These are phyloP conservation scores for Favolaschia claudopus DNA, from an alignment of 768 basidiomycete species.

Conservation along the genomic window DNA sequence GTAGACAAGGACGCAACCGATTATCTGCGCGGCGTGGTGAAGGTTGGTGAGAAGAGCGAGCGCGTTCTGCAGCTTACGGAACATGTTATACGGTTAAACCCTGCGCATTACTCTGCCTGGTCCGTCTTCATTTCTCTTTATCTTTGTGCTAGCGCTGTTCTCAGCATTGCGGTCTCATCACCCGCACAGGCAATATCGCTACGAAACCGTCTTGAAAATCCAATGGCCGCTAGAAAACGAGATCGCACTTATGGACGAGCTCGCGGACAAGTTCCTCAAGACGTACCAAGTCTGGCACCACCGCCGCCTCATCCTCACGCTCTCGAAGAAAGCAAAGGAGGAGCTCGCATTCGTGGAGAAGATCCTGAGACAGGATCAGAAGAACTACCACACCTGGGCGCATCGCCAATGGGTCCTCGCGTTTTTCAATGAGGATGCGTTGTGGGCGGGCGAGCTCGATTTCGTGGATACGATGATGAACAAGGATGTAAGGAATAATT, in stretches of 20 bases:
- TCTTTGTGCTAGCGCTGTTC: not conserved
- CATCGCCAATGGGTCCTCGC: slow-evolving; percentile 95
- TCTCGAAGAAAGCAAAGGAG: slow-evolving; percentile 56
- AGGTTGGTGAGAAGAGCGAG: slow-evolving; percentile 76
- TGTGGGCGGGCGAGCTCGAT: slow-evolving; percentile 80
- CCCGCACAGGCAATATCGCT: slow-evolving; percentile 87
- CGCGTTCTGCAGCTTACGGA: slow-evolving; percentile 91
- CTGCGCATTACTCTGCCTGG: slow-evolving; percentile 98
- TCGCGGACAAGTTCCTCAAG: slow-evolving; percentile 86
- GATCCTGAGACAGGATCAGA: slow-evolving; percentile 78
- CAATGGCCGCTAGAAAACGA: slow-evolving; percentile 77
- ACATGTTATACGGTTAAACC: slow-evolving; percentile 87
- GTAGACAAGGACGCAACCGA: slow-evolving; percentile 92
- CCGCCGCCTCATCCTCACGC: slow-evolving; percentile 78
- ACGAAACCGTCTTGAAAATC: slow-evolving; percentile 80
- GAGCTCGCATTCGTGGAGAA: slow-evolving; percentile 85
- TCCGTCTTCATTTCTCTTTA: slow-evolving; percentile 35
- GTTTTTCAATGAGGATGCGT: slow-evolving; percentile 74
- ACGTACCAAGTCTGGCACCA: slow-evolving; percentile 99
- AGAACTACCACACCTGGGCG: slow-evolving; percentile 99
- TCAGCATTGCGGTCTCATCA: not conserved
- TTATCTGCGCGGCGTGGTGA: slow-evolving; percentile 88
- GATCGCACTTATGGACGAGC: slow-evolving; percentile 84
- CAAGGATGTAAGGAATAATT: slow-evolving; percentile 91
- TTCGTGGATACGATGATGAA: slow-evolving; percentile 75